These are phyloP conservation scores for Camelina hispida DNA, from an alignment of 345 rosid species.

Conservation along the genomic window DNA sequence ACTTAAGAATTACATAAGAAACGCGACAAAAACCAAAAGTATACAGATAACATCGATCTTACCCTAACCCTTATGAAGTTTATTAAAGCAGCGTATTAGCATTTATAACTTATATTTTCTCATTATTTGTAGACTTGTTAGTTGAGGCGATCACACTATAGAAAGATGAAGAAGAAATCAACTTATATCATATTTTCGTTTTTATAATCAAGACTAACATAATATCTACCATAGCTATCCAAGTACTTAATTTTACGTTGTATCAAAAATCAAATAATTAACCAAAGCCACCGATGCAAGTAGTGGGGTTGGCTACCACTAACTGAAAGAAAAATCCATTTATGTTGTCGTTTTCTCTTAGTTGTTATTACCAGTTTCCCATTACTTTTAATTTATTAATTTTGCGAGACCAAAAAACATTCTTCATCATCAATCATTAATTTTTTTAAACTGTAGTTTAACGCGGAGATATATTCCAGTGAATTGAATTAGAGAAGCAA, in stretches of 20 bases:
- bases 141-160: neutral
- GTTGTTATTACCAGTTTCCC: conserved; percentile 27
- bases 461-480: neutral
- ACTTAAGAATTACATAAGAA: neutral
- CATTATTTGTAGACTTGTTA: neutral
- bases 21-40: neutral
- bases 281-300: conserved; percentile 25
- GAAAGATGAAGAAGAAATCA: neutral
- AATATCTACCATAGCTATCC: conserved; percentile 23
- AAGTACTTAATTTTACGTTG: neutral
- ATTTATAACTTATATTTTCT: neutral
- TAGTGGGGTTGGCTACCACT: conserved; percentile 52
- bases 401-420: conserved; percentile 33
- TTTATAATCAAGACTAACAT: neutral
- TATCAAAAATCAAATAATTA: conserved; percentile 13
- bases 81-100: neutral
- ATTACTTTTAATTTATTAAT: conserved; percentile 10
- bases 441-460: neutral
- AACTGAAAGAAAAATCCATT: conserved; percentile 5
- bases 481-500: neutral
- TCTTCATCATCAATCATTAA: conserved; percentile 23
- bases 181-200: neutral
- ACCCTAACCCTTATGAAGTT: neutral
- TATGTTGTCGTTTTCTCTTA: conserved; percentile 26
- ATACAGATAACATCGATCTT: neutral